Conservation (phyloP, 306 rosid species). For the Biancaea sappan region DNA sequence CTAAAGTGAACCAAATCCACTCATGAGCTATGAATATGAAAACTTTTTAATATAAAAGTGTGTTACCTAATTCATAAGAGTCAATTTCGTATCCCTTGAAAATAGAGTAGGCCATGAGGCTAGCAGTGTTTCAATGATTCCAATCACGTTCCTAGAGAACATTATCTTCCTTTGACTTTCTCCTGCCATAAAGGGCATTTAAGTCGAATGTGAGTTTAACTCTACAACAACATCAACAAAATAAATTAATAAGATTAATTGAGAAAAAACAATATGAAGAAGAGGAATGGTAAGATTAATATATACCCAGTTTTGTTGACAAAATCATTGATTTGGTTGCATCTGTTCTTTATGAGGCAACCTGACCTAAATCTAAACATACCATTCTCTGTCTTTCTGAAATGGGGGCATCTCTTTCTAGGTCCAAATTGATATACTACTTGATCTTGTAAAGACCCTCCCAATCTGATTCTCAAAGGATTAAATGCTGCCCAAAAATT, state of each 20-base stretch:
- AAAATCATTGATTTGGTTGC: conserved; percentile 52
- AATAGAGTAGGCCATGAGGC: conserved; percentile 50
- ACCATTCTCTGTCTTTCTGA: conserved; percentile 31
- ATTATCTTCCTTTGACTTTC: conserved; percentile 34
- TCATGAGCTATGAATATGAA: too few relatives aligned
- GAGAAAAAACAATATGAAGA: too few relatives aligned
- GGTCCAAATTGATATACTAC: conserved; percentile 52
- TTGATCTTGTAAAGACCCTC: conserved; percentile 75
- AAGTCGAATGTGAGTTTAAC: conserved; percentile 59
- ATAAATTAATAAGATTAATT: too few relatives aligned
- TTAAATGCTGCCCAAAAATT: conserved; percentile 42
- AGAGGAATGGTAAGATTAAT: too few relatives aligned
- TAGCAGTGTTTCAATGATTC: conserved; percentile 51
- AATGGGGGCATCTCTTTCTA: conserved; percentile 23
- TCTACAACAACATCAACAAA: conserved; percentile 15
- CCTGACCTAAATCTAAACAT: conserved; percentile 60
- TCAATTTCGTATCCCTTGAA: conserved; percentile 63
- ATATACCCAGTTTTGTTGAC: conserved; percentile 43
- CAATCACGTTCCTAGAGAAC: conserved; percentile 48
- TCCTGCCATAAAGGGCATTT: conserved; percentile 50
- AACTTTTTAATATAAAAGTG: neutral
- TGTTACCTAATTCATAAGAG: conserved; percentile 56
- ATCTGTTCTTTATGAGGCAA: conserved; percentile 47
- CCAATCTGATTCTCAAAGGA: conserved; percentile 63
- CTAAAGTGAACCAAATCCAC: too few relatives aligned